Conservation (phyloP, 2,329 filamentous ascomycete genomes). For the Fusarium nodosum region DNA sequence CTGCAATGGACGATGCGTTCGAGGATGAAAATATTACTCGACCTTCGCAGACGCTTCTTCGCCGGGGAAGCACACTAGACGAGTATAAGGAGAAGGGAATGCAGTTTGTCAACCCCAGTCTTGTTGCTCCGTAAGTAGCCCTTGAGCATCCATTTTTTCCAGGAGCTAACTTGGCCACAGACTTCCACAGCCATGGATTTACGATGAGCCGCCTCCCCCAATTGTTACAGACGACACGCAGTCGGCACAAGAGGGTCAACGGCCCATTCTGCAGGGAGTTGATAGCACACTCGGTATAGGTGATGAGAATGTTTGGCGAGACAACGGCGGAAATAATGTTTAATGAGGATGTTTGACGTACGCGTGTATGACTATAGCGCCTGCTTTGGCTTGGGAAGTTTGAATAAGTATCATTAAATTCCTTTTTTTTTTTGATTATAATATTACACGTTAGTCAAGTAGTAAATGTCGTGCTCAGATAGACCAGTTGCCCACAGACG, state of each 20-base stretch:
- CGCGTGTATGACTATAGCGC: constrained; percentile 28
- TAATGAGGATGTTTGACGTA: constrained; percentile 28
- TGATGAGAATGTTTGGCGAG: constrained; percentile 57
- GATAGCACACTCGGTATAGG: constrained; percentile 58
- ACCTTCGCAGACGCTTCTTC: constrained; percentile 58
- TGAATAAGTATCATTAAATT: constrained; percentile 5
- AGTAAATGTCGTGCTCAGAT: background rate
- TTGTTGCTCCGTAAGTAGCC: constrained; percentile 72
- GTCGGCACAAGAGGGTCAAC: constrained; percentile 44
- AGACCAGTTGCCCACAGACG: background rate
- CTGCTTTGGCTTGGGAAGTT: constrained; percentile 18
- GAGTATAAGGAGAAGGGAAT: constrained; percentile 78
- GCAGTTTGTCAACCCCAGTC: constrained; percentile 81
- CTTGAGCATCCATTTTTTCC: background rate
- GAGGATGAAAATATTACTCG: constrained; percentile 57
- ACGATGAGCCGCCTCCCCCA: constrained; percentile 65
- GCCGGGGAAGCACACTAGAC: constrained; percentile 75
- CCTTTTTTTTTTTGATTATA: constrained; percentile 7
- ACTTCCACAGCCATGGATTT: constrained; percentile 79
- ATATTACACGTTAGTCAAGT: constrained; percentile 8
- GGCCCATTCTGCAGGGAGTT: constrained; percentile 53
- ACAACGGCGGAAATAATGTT: constrained; percentile 45
- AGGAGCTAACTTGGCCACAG: constrained; percentile 55
- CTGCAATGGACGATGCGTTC: constrained; percentile 56
- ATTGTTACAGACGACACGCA: constrained; percentile 48